Evolutionary conservation across 2,329 filamentous ascomycete species (phyloP).

Genomic region (Pestalotiopsis sp.): DNA sequence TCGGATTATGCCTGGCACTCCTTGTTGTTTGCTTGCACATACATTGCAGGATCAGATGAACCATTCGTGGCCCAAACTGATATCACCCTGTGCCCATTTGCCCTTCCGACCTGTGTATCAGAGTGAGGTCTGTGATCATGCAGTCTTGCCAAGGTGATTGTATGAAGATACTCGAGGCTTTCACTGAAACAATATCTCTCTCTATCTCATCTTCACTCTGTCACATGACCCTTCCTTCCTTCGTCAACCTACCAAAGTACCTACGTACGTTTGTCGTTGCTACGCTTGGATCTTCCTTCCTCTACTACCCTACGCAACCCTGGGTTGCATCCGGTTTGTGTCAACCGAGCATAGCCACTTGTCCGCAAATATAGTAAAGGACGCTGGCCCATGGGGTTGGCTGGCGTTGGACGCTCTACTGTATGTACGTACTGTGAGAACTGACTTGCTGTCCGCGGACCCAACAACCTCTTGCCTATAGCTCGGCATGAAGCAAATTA

Average conservation of each 20-base stretch:
- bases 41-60: background rate
- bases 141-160: background rate
- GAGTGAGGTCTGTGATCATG: background rate
- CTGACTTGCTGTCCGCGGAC: background rate
- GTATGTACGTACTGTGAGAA: background rate
- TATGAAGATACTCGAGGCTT: background rate
- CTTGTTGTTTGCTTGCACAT: background rate
- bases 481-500: background rate
- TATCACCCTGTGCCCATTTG: background rate
- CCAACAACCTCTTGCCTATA: background rate
- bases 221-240: too few species aligned
- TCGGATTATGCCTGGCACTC: background rate
- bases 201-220: background rate
- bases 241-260: background rate
- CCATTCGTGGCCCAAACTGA: background rate
- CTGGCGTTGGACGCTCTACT: background rate
- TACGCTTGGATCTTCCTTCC: background rate
- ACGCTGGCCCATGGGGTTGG: background rate
- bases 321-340: background rate
- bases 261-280: background rate
- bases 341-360: background rate
- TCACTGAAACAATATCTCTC: background rate
- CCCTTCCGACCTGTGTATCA: background rate
- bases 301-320: background rate
- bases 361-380: background rate